These are phyloP conservation scores for Breviolum minutum DNA, from an alignment of 73 alveolate species.

Conservation along the genomic window DNA sequence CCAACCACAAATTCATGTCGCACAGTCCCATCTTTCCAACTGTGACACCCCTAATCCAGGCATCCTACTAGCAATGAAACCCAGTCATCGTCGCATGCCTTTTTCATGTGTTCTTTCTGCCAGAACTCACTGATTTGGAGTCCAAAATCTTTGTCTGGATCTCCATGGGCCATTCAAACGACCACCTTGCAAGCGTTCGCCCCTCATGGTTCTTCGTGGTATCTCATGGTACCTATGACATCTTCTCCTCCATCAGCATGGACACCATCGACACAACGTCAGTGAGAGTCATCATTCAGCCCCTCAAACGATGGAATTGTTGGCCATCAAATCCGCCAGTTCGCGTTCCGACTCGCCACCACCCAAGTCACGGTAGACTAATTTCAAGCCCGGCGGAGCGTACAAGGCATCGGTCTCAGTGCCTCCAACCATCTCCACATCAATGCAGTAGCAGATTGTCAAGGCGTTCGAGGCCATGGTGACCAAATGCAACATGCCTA, in stretches of 20 bases:
- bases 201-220: neutral
- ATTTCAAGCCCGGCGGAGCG: slow-evolving; percentile 58
- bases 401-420: slow-evolving; percentile 82
- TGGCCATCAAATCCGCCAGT: slow-evolving; percentile 82
- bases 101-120: neutral
- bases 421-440: slow-evolving; percentile 93
- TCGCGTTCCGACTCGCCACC: slow-evolving; percentile 89
- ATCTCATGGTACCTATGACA: neutral
- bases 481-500: slow-evolving; percentile 56
- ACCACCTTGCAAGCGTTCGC: neutral
- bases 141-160: neutral
- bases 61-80: no score
- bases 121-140: neutral
- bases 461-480: slow-evolving; percentile 78
- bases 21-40: neutral
- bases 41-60: no score
- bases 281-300: neutral
- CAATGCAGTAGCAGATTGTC: slow-evolving; percentile 86
- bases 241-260: neutral
- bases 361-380: slow-evolving; percentile 85
- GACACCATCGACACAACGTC: neutral
- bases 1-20: neutral
- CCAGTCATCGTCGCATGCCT: no score
- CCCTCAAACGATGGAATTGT: slow-evolving; percentile 36
- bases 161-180: neutral